These are phyloP conservation scores for Cupressus sempervirens DNA, from an alignment of 75 land plant genomes.

Conservation along the genomic window DNA sequence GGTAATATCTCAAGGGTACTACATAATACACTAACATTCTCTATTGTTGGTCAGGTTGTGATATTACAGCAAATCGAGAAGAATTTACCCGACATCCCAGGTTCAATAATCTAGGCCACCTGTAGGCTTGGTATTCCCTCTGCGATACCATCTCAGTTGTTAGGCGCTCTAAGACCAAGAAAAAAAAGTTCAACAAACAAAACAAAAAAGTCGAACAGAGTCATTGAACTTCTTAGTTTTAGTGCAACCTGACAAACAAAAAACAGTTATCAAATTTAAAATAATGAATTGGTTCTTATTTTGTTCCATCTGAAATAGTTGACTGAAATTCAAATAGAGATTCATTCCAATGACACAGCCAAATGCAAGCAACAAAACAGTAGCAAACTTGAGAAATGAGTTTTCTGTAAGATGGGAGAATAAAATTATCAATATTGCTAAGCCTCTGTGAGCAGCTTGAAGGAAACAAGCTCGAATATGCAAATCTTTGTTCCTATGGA, in stretches of 20 bases:
- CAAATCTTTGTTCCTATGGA: slow-evolving; percentile 5
- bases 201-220: not conserved
- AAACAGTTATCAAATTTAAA: not conserved
- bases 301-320: not conserved
- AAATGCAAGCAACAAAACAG: not conserved
- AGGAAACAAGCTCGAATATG: slow-evolving; percentile 8
- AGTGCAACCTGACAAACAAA: not conserved
- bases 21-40: not conserved
- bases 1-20: not conserved
- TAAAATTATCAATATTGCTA: not conserved
- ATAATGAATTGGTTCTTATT: not conserved
- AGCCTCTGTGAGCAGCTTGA: not conserved
- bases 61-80: not conserved
- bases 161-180: not conserved
- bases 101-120: not conserved
- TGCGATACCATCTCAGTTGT: not conserved
- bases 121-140: not conserved
- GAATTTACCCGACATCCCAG: not conserved
- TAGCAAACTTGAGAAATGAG: not conserved
- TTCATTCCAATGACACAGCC: not conserved
- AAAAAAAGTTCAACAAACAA: not conserved
- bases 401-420: not conserved
- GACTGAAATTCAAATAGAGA: not conserved
- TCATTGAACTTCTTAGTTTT: not conserved
- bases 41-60: not conserved